phyloP scores from a whole-genome alignment of 1,284 basidiomycete genomes.

The Clitocybe nebularis region DNA sequence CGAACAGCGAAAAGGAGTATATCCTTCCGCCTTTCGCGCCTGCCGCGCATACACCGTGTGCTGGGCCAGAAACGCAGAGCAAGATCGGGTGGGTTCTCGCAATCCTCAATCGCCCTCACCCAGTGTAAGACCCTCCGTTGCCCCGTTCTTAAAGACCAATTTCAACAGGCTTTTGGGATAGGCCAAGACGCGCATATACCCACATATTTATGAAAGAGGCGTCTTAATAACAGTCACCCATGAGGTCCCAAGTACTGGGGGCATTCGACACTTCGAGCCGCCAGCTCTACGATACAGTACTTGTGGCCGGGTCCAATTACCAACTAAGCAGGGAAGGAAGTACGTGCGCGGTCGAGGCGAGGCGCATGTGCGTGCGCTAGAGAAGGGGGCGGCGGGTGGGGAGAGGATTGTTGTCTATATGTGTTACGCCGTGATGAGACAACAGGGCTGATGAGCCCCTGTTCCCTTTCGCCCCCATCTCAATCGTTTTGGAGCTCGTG shows the following conservation, averaged over 20 bases:
- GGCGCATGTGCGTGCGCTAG: conserved; percentile 32
- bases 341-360: conserved; percentile 55
- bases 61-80: conserved; percentile 5
- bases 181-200: conserved; percentile 3
- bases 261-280: conserved; percentile 24
- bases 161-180: conserved; percentile 33
- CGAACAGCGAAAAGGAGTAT: too few relatives aligned
- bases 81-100: conserved; percentile 39
- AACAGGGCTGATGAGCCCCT: background rate
- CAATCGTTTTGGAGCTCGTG: conserved; percentile 7
- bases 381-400: conserved; percentile 29
- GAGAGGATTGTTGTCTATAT: conserved; percentile 27
- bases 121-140: background rate
- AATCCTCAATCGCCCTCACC: conserved; percentile 38
- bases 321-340: conserved; percentile 31
- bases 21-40: conserved; percentile 38
- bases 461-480: background rate
- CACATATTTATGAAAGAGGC: background rate
- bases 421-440: conserved; percentile 10
- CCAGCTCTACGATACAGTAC: conserved; percentile 22
- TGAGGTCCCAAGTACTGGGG: conserved; percentile 16
- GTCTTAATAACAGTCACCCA: conserved; percentile 28
- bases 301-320: conserved; percentile 14
- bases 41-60: background rate
- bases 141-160: background rate